phyloP scores from a whole-genome alignment of 345 rosid genomes.

The Corymbia maculata region DNA sequence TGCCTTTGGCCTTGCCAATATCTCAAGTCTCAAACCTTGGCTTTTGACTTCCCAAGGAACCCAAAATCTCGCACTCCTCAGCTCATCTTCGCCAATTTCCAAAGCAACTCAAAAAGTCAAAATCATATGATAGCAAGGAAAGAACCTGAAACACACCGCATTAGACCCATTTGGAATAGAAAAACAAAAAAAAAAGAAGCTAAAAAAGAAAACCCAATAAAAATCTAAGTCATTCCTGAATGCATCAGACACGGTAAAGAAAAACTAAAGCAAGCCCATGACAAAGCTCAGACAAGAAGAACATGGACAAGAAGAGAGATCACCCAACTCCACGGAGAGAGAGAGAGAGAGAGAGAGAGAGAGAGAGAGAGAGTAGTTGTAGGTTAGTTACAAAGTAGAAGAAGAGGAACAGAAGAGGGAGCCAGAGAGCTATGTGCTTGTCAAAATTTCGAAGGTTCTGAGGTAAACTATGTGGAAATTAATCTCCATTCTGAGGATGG shows the following conservation, averaged over 20 bases:
- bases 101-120: neutral
- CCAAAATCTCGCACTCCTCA: neutral
- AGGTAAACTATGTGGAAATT: neutral
- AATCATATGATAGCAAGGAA: neutral
- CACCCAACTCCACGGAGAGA: neutral
- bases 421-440: neutral
- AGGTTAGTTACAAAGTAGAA: neutral
- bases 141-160: neutral
- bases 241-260: neutral
- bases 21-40: neutral
- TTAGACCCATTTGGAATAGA: neutral
- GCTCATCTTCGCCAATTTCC: neutral
- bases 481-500: neutral
- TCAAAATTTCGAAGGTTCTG: neutral
- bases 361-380: neutral
- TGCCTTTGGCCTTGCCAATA: neutral
- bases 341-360: neutral
- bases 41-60: neutral
- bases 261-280: neutral
- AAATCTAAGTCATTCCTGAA: neutral
- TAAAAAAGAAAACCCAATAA: neutral
- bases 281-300: neutral
- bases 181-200: neutral
- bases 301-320: neutral
- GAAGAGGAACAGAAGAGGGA: neutral